Conservation (phyloP, 495 filamentous ascomycete genomes). For the Aspergillus carlsbadensis region DNA sequence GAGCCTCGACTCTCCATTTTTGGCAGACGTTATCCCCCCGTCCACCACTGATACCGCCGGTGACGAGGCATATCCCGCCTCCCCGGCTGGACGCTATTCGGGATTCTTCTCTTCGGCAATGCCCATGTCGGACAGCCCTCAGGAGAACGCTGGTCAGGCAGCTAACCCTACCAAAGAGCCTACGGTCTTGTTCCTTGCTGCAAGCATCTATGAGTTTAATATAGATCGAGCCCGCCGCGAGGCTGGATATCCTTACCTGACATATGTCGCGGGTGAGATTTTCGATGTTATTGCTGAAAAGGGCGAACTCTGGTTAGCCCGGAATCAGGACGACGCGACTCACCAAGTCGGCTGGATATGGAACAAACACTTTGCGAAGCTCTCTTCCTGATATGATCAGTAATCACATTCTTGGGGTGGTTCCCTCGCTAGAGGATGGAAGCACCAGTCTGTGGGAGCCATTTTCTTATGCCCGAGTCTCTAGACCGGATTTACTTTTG, state of each 20-base stretch:
- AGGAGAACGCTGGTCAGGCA: conserved; percentile 23
- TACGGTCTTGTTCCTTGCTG: conserved; percentile 79
- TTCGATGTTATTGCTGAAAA: conserved; percentile 93
- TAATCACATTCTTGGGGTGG: not conserved
- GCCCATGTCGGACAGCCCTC: conserved; percentile 68
- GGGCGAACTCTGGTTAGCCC: conserved; percentile 95
- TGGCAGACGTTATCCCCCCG: conserved; percentile 34
- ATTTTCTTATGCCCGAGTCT: not conserved
- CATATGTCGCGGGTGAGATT: conserved; percentile 89
- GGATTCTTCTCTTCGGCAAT: conserved; percentile 83
- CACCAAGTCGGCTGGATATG: conserved; percentile 94
- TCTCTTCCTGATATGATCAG: conserved; percentile 41
- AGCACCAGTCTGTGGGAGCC: not conserved
- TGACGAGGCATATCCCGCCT: conserved; percentile 25
- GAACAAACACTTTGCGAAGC: conserved; percentile 93
- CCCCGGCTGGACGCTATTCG: conserved; percentile 48
- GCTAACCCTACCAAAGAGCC: conserved; percentile 35
- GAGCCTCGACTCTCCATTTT: conserved; percentile 46
- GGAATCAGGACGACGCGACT: conserved; percentile 86
- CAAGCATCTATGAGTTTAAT: conserved; percentile 93
- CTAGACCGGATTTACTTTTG: not conserved
- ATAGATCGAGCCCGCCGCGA: conserved; percentile 89
- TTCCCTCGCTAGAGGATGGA: not conserved
- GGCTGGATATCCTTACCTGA: conserved; percentile 93
- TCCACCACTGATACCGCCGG: conserved; percentile 12